Evolutionary conservation across 805 yeast genomes (phyloP), one percentile per base, ranked within the genome.

Genomic region (Ogataea corticis): DNA sequence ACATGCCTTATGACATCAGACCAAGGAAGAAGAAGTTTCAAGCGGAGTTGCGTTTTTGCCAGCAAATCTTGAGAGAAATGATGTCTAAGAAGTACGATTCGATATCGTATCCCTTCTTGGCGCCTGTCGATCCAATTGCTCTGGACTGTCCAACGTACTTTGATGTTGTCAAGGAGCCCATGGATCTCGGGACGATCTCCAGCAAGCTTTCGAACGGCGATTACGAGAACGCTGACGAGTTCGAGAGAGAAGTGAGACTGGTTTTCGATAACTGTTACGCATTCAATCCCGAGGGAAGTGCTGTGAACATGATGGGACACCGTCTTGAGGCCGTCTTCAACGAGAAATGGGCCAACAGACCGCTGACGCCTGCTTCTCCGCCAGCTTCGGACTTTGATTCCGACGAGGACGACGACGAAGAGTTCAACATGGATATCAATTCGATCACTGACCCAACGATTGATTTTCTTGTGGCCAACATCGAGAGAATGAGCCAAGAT

Each of bases 221-320:
- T 57, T 94, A 94, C 65, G 92, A 87, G 61, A 82, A 83, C 44
- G 94, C 90, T 15, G 96, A 87, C 49, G 91, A 87, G 51, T 90
- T 92, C 62, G 96, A 85, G 62, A 69, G 67, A 34, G 99, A 94
- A 62, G 79, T 92, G 30, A 76, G 88, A 46, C 75, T 90, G 49
- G 87, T 94, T 47, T 91, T 94, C 70, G 73, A 78, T 51, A 92
- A 94, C 68, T 92, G 98, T 69, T 94, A 88, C 65, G 73, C 77
- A 13, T 94, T 92, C 71, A 94, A 94, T 67, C 98, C 99, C 2
- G 96, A 87, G 57, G 96, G 97, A n/a, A 83, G 96, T 4, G 96
- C 96, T 39, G 99, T 94, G 30, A 89, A 91, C 65, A 78, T 80
- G 77, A 86, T 94, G 96, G 99, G 98, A 15, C 96, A 88, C 64